Evolutionary conservation across 345 rosid species (phyloP).

Genomic region (Bruguiera sexangula): DNA sequence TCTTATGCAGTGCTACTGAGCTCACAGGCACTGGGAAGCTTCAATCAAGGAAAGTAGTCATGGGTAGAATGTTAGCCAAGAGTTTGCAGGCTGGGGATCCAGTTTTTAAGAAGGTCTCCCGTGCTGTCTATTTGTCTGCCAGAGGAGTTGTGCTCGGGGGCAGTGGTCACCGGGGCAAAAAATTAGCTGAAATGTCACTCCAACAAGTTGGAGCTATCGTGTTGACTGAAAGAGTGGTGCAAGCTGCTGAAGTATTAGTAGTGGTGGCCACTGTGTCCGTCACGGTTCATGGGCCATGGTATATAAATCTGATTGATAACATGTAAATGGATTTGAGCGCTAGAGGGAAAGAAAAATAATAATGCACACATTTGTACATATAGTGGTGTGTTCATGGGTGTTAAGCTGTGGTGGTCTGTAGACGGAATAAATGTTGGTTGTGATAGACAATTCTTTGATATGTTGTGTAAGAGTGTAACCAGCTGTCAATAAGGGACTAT

Average conservation of each 20-base stretch:
- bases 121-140: constrained; percentile 13
- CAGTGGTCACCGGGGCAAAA: constrained; percentile 12
- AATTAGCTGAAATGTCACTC: constrained; percentile 14
- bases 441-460: too few species aligned
- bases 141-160: constrained; percentile 23
- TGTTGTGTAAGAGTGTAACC: too few species aligned
- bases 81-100: constrained; percentile 27
- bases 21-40: constrained; percentile 24
- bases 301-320: constrained; percentile 2
- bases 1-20: constrained; percentile 26
- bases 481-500: too few species aligned
- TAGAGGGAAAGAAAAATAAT: neutral
- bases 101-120: constrained; percentile 23
- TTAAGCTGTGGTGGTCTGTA: too few species aligned
- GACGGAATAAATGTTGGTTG: too few species aligned
- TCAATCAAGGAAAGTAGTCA: constrained; percentile 35
- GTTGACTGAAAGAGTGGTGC: constrained; percentile 17
- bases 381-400: neutral
- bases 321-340: neutral
- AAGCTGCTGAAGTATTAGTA: constrained; percentile 14
- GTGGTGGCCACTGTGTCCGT: constrained; percentile 15
- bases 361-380: neutral
- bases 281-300: constrained; percentile 19
- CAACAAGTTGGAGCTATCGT: constrained; percentile 12
- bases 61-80: constrained; percentile 22